These are phyloP conservation scores for Podila verticillata DNA, from an alignment of 192 early-diverging fungal genomes.

Conservation along the genomic window DNA sequence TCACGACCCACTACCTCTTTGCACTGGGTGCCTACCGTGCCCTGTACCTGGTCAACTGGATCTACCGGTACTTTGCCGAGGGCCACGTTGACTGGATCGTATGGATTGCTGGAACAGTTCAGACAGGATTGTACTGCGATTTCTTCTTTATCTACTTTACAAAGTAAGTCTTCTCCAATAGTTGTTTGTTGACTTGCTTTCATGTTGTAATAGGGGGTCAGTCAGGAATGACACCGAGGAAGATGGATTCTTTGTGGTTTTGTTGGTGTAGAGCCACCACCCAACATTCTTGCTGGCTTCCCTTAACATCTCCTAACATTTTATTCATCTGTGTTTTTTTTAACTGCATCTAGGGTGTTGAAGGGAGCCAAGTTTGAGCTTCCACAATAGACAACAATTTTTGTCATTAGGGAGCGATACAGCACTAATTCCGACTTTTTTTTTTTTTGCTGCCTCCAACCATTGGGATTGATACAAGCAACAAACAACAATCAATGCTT, in stretches of 20 bases:
- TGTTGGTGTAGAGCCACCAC: not conserved
- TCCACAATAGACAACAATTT: constrained; percentile 55
- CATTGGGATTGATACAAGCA: not conserved
- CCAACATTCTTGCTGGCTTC: not conserved
- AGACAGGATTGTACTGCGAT: constrained; percentile 95
- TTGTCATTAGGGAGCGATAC: not conserved
- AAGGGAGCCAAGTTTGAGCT: constrained; percentile 77
- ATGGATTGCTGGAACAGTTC: constrained; percentile 90
- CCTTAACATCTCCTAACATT: not conserved
- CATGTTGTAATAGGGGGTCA: not conserved
- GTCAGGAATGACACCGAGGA: not conserved
- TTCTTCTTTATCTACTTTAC: constrained; percentile 97
- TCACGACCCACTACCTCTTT: constrained; percentile 99
- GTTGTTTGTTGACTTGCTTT: not conserved
- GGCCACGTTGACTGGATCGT: constrained; percentile 84
- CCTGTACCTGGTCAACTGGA: constrained; percentile 83
- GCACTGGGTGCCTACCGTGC: constrained; percentile 82
- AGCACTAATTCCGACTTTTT: not conserved
- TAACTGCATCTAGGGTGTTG: constrained; percentile 64
- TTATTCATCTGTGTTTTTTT: not conserved
- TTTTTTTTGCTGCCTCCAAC: not conserved
- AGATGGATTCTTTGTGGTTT: not conserved
- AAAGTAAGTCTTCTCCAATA: constrained; percentile 69
- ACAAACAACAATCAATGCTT: not conserved
- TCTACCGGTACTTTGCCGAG: constrained; percentile 87